Evolutionary conservation across 139 green algal species (phyloP).

Genomic region (Helicosporidium sp.): DNA sequence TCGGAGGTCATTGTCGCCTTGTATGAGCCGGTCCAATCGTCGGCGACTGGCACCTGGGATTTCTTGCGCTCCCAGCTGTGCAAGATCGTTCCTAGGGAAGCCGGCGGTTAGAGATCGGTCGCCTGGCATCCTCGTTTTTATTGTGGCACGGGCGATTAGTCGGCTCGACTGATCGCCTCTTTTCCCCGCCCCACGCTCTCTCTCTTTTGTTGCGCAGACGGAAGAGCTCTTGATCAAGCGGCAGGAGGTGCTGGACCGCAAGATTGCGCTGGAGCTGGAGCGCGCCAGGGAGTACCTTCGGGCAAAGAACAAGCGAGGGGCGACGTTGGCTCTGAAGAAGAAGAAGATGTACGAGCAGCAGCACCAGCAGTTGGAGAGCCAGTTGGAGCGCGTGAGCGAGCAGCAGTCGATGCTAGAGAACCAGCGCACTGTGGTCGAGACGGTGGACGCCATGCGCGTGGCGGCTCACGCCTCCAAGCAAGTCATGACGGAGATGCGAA

Average conservation of each 20-base stretch:
- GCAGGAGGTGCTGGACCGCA: slow-evolving; percentile 65
- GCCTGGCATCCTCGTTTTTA: too few relatives aligned
- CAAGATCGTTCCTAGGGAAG: too few relatives aligned
- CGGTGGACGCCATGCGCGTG: slow-evolving; percentile 43
- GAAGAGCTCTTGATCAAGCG: slow-evolving; percentile 82
- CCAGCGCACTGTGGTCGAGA: slow-evolving; percentile 47
- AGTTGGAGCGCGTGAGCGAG: slow-evolving; percentile 77
- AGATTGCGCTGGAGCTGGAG: slow-evolving; percentile 55
- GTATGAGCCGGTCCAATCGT: too few relatives aligned
- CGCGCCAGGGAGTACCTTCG: slow-evolving; percentile 60
- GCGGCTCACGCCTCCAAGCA: slow-evolving; percentile 57
- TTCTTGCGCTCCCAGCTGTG: too few relatives aligned
- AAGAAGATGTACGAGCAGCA: slow-evolving; percentile 86
- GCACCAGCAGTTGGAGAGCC: slow-evolving; percentile 63
- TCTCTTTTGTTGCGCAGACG: slow-evolving; percentile 32
- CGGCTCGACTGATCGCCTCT: neutral
- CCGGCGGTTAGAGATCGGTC: too few relatives aligned
- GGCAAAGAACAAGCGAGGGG: slow-evolving; percentile 70
- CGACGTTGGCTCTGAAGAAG: slow-evolving; percentile 72
- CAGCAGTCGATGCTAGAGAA: slow-evolving; percentile 84
- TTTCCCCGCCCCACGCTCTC: neutral
- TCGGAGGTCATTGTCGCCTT: too few relatives aligned
- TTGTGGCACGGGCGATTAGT: neutral
- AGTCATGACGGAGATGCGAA: slow-evolving; percentile 66
- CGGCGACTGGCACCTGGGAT: too few relatives aligned